Evolutionary conservation across 805 yeast genomes (phyloP), one percentile per base, ranked within the genome.

Genomic region (Tetrapisispora phaffii): DNA sequence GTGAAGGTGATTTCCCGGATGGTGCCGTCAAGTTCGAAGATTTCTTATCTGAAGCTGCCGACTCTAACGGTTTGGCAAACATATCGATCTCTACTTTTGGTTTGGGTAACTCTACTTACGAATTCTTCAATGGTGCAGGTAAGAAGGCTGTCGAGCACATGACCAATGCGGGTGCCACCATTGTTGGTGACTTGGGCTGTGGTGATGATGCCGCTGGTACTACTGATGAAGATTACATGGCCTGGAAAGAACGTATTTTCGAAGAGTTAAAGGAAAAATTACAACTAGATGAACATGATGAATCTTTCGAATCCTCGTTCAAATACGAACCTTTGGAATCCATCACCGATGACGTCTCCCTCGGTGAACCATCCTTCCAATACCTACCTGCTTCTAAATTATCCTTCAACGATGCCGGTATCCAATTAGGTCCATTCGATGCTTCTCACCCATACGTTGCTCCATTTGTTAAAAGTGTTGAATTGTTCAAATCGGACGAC

Each of bases 1-100:
- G 98, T 55, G 98, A 90, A 68, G 98, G 98, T 60, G 98, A 90
- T 63, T 95, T 95, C 55, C 90, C 98, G 13, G 98, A 90, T 63
- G 85, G 86, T 56, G 93, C 97, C n/a, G 75, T 76, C 35, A 79
- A 78, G 33, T 86, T 93, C 62, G 80, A 78, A 59, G 83, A 81
- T 47, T 79, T 69, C 59, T 74, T 89, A 57, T 76, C 79, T 29
- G 55, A 63, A 23, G 65, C 71, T 44, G 77, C 74, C 42, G 80
- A 77, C 23, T 76, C 75, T 21, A 77, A 74, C 48, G 22, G 48
- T 15, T 70, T 89, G 55, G 59, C 73, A 7, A 76, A 74, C 48
- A 58, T 88, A 50, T 78, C 75, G 53, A 88, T 68, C 66, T 76
- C 88, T 48, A 73, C 87, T 43, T 93, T 90, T 59, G 97, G 97